Evolutionary conservation across 2,329 filamentous ascomycete species (phyloP).

Genomic region (Exserohilum rostratum): DNA sequence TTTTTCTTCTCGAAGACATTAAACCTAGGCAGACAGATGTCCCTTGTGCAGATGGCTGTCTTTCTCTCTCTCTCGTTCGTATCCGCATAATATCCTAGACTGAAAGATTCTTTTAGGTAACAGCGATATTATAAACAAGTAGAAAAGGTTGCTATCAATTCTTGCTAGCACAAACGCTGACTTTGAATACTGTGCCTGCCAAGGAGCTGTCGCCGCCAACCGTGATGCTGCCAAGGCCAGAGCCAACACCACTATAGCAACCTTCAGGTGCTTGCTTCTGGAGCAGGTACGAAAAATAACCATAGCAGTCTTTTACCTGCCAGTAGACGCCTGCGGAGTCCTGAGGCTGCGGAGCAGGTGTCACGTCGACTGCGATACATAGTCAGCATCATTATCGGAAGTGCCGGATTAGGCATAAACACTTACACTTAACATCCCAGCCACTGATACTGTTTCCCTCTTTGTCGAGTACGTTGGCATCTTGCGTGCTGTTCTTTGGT

Average conservation of each 20-base stretch:
- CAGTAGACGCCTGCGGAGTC: conserved; percentile 27
- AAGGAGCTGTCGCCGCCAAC: conserved; percentile 30
- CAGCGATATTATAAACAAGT: too few species aligned
- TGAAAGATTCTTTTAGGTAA: too few species aligned
- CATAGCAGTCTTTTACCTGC: conserved; percentile 35
- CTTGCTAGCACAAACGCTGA: conserved; percentile 20
- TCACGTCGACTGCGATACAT: conserved; percentile 28
- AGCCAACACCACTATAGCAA: conserved; percentile 26
- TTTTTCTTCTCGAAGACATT: too few species aligned
- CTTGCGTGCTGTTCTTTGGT: conserved; percentile 23
- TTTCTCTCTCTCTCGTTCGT: too few species aligned
- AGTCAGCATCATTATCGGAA: conserved; percentile 13
- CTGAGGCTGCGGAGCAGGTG: conserved; percentile 23
- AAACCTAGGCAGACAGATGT: too few species aligned
- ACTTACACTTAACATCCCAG: conserved; percentile 31
- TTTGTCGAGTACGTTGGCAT: conserved; percentile 22
- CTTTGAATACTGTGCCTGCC: conserved; percentile 30
- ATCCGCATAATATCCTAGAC: too few species aligned
- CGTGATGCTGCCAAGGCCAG: conserved; percentile 29
- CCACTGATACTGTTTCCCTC: conserved; percentile 24
- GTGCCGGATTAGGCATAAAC: background rate
- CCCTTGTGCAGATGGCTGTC: too few species aligned
- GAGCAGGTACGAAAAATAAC: conserved; percentile 35
- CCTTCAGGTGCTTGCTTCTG: conserved; percentile 24
- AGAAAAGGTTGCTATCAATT: too few species aligned